A percentile compares a stretch with the other conserved stretches of the same genome.
phyloP scores from a whole-genome alignment of 352 stramenopile species.

The Nothophytophthora sp. region DNA sequence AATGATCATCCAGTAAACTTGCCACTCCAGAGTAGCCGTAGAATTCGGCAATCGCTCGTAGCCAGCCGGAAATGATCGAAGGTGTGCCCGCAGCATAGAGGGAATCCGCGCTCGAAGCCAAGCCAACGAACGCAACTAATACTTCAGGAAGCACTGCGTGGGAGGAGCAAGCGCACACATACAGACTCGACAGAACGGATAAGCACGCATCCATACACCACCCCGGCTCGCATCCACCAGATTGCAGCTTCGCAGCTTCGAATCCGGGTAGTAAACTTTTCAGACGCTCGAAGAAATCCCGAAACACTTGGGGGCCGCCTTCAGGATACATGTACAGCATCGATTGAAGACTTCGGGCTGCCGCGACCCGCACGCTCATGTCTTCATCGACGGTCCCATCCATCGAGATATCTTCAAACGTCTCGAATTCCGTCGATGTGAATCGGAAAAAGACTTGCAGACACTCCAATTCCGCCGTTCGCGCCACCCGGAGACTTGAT shows the following conservation, averaged over 20 bases:
- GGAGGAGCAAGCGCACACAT: constrained; percentile 67
- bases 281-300: constrained; percentile 48
- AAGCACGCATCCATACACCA: constrained; percentile 39
- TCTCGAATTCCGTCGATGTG: constrained; percentile 44
- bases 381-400: constrained; percentile 51
- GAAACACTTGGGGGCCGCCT: constrained; percentile 54
- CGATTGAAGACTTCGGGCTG: constrained; percentile 55
- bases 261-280: constrained; percentile 24
- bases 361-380: constrained; percentile 50
- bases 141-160: constrained; percentile 52
- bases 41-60: constrained; percentile 39
- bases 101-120: constrained; percentile 37
- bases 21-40: constrained; percentile 49
- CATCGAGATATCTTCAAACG: constrained; percentile 57
- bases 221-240: constrained; percentile 9
- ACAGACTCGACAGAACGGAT: constrained; percentile 55
- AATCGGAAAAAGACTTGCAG: constrained; percentile 76
- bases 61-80: constrained; percentile 44
- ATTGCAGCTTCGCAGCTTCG: neutral
- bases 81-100: constrained; percentile 38
- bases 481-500: constrained; percentile 25
- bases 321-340: constrained; percentile 86
- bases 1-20: constrained; percentile 67
- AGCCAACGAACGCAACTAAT: constrained; percentile 47
- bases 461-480: constrained; percentile 43